Conservation (phyloP, 2,329 filamentous ascomycete genomes). For the Fusarium begoniae region DNA sequence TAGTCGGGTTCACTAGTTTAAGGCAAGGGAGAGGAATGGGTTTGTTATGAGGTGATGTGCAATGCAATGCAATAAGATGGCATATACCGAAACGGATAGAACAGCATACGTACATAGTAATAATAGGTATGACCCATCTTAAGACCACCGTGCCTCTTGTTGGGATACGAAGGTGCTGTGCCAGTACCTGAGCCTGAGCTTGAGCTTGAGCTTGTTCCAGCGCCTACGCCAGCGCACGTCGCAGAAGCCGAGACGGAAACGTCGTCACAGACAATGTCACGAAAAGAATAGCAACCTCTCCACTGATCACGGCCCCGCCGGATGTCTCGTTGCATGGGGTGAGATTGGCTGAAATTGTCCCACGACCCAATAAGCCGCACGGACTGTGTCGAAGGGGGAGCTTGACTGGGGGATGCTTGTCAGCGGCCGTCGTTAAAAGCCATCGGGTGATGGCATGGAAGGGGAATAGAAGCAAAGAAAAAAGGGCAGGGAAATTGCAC, state of each 20-base stretch:
- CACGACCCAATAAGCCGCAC: conserved; percentile 90
- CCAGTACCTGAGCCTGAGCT: conserved; percentile 27
- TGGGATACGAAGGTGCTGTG: conserved; percentile 35
- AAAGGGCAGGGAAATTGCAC: conserved; percentile 39
- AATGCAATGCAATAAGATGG: conserved; percentile 4
- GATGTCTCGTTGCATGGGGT: conserved; percentile 82
- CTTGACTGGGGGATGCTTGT: conserved; percentile 59
- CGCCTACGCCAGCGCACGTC: conserved; percentile 33
- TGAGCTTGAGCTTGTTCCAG: conserved; percentile 32
- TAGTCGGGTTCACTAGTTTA: conserved; percentile 20
- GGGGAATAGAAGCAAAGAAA: conserved; percentile 37
- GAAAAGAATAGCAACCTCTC: conserved; percentile 88
- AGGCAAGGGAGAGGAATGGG: conserved; percentile 35
- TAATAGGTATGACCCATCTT: conserved; percentile 95
- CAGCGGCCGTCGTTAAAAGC: conserved; percentile 35
- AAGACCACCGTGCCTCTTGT: conserved; percentile 77
- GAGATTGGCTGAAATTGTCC: conserved; percentile 88
- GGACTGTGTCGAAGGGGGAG: conserved; percentile 68
- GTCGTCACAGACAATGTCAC: conserved; percentile 85
- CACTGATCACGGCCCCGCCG: conserved; percentile 80
- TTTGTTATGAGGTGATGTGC: conserved; percentile 13
- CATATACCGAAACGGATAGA: conserved; percentile 27
- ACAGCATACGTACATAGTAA: conserved; percentile 88
- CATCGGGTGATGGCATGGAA: conserved; percentile 33
- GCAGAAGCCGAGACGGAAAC: conserved; percentile 53